These are phyloP conservation scores for Capsicum pubescens DNA, from an alignment of 257 asterid species.

Conservation along the genomic window DNA sequence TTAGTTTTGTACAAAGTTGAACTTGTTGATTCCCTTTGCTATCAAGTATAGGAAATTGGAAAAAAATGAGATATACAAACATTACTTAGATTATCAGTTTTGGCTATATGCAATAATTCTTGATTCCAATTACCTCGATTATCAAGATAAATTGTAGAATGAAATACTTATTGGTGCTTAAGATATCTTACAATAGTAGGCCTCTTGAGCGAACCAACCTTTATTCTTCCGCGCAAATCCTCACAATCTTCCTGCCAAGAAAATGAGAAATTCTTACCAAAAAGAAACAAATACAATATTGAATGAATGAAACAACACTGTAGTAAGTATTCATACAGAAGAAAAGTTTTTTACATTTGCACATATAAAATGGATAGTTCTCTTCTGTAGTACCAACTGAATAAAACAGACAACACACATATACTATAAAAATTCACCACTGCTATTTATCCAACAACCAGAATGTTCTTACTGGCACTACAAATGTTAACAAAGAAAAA, in stretches of 20 bases:
- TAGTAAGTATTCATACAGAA: neutral
- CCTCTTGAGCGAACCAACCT: slow-evolving; percentile 69
- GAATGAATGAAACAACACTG: slow-evolving; percentile 12
- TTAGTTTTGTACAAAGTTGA: slow-evolving; percentile 2
- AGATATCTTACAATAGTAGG: slow-evolving; percentile 43
- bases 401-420: too few species aligned
- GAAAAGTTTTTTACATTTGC: slow-evolving; percentile 6
- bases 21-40: neutral
- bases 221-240: slow-evolving; percentile 71
- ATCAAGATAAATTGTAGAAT: slow-evolving; percentile 27
- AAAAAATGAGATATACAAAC: neutral
- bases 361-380: neutral
- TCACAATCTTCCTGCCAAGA: slow-evolving; percentile 79
- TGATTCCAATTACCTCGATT: slow-evolving; percentile 3
- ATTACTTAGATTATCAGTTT: slow-evolving; percentile 1
- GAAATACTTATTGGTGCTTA: neutral
- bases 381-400: too few species aligned
- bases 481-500: too few species aligned
- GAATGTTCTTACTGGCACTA: too few species aligned
- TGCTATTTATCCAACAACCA: too few species aligned
- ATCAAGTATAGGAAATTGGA: neutral
- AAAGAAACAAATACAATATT: slow-evolving; percentile 26
- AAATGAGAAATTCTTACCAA: slow-evolving; percentile 21
- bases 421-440: too few species aligned
- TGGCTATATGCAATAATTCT: neutral